Percentiles rank a stretch among this genome's conserved stretches.
Conservation (phyloP, 345 rosid genomes). For the Jatropha curcas region DNA sequence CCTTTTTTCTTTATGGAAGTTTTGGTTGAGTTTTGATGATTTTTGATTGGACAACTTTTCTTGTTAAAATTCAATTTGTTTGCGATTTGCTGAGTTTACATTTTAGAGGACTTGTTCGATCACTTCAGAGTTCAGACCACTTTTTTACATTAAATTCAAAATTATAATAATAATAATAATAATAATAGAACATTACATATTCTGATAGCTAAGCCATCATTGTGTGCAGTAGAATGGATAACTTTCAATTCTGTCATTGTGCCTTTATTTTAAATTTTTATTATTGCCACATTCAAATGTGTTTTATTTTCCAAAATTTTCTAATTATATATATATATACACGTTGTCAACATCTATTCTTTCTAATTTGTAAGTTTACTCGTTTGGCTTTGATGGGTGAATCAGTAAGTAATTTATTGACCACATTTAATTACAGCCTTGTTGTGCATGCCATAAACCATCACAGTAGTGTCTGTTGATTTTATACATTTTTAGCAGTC, state of each 20-base stretch:
- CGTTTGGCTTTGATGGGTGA: no score
- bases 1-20: background rate
- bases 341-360: background rate
- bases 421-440: no score
- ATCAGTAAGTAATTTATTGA: no score
- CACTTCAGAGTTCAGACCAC: background rate
- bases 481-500: conserved; percentile 41
- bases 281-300: background rate
- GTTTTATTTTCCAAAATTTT: background rate
- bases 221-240: background rate
- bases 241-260: background rate
- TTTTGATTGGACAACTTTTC: background rate
- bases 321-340: background rate
- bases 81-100: background rate
- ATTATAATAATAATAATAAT: no score
- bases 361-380: background rate
- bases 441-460: background rate
- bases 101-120: background rate
- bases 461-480: background rate
- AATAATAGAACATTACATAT: no score
- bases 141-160: background rate
- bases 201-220: background rate
- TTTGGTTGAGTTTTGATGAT: background rate
- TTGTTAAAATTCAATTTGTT: background rate
- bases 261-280: background rate